Evolutionary conservation across 1,284 basidiomycete species (phyloP), one percentile per base, ranked within the genome.

Genomic region (Singerocomus inundabilis): DNA sequence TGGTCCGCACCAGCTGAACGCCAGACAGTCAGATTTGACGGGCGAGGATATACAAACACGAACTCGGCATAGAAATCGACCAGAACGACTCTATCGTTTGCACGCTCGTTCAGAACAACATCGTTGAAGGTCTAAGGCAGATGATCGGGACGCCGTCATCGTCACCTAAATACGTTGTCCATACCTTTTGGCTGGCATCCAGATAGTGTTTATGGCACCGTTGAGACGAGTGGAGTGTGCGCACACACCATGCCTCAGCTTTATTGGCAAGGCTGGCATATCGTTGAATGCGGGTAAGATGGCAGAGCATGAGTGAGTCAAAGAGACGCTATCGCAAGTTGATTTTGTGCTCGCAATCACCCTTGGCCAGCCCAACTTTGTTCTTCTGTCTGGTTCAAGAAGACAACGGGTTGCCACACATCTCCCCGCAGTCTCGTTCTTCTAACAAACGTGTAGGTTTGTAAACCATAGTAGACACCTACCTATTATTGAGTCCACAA

Each of bases 21-120:
- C 49, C 41, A 47, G 36, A 31, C 29, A 21, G 44, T 51, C 46
- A 57, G 43, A 49, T 24, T 31, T 21, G 21, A 31, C 32, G 44
- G 30, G 16, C 34, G 21, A 44, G 47, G 15, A 21, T 12, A 32
- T 18, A 25, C n/a, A 38, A 18, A 30, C 13, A 75, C 82, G 39
- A 58, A 88, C 87, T 87, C 79, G 41, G 87, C 88, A 60, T 88
- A 85, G 57, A 89, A 90, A 58, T 89, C 87, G 12, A 88, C 85
- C 6, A 89, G 69, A 29, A 85, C 78, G 30, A 86, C 66, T 49
- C 79, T 78, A 51, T 78, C 74, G 51, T 73, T 72, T 25, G 73
- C 59, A 44, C 54, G 32, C 57, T 67, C 46, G 50, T 65, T 60
- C 47, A 69, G 59, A 52, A 68, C 65, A 49, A 76, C 71, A 51